These are phyloP conservation scores for Penicillium polonicum DNA, from an alignment of 2,329 filamentous ascomycete genomes.

Conservation along the genomic window DNA sequence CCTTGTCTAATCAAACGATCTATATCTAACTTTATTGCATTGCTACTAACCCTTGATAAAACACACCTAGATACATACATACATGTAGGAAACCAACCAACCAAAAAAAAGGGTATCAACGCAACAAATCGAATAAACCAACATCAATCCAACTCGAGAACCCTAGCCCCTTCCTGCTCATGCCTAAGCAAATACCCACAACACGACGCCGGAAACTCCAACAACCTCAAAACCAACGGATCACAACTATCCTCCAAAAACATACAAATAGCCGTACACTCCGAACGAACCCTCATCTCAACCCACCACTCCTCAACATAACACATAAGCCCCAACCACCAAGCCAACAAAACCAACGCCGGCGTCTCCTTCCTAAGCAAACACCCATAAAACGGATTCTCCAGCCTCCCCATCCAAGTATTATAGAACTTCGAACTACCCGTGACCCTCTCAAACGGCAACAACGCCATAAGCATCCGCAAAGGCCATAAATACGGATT, in stretches of 20 bases:
- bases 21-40: neutral
- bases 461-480: constrained; percentile 35
- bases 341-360: constrained; percentile 35
- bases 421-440: constrained; percentile 28
- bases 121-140: neutral
- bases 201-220: constrained; percentile 35
- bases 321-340: constrained; percentile 37
- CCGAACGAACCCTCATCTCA: constrained; percentile 31
- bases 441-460: constrained; percentile 27
- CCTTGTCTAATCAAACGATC: neutral
- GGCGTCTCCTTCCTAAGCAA: constrained; percentile 33
- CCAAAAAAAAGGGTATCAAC: neutral
- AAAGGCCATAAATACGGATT: constrained; percentile 42
- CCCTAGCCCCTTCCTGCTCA: constrained; percentile 20
- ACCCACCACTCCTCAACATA: constrained; percentile 32
- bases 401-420: constrained; percentile 37
- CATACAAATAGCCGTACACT: constrained; percentile 41
- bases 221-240: constrained; percentile 27
- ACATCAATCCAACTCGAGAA: constrained; percentile 10
- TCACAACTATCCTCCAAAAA: constrained; percentile 33
- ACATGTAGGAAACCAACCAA: neutral
- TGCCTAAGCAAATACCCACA: constrained; percentile 35
- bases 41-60: neutral
- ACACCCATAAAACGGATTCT: constrained; percentile 30
- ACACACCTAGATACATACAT: no score